phyloP scores from a whole-genome alignment of 495 filamentous ascomycete genomes.

The Annulohypoxylon moriforme region DNA sequence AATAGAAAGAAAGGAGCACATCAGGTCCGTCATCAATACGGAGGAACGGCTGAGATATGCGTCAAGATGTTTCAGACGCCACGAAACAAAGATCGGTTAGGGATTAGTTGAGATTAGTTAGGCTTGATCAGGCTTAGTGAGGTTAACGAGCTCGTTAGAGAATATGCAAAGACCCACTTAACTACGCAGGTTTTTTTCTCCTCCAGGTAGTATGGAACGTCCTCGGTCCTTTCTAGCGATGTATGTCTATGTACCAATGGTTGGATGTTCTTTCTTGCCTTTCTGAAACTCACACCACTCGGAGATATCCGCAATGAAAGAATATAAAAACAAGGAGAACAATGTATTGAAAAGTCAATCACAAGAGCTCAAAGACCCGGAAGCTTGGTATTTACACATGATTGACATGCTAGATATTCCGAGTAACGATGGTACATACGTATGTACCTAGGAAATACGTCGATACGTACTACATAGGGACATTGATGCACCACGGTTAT shows the following conservation, averaged over 20 bases:
- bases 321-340: not conserved
- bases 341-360: not conserved
- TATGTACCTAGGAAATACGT: no score
- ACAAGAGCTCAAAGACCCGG: not conserved
- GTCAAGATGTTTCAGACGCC: conserved; percentile 47
- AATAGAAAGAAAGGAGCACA: conserved; percentile 21
- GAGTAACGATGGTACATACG: no score
- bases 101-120: conserved; percentile 5
- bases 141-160: conserved; percentile 25
- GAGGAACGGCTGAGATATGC: conserved; percentile 36
- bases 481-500: not conserved
- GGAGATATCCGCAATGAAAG: not conserved
- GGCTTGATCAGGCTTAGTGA: not conserved
- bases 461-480: no score
- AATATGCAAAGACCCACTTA: conserved; percentile 36
- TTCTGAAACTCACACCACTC: not conserved
- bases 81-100: conserved; percentile 15
- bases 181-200: conserved; percentile 9
- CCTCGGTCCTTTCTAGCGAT: not conserved
- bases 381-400: not conserved
- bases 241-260: not conserved
- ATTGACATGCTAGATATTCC: no score
- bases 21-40: not conserved
- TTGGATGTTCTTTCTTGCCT: not conserved
- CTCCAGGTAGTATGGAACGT: not conserved